These are phyloP conservation scores for Saccharomycopsis javanensis DNA, from an alignment of 805 yeast genomes.

Conservation along the genomic window DNA sequence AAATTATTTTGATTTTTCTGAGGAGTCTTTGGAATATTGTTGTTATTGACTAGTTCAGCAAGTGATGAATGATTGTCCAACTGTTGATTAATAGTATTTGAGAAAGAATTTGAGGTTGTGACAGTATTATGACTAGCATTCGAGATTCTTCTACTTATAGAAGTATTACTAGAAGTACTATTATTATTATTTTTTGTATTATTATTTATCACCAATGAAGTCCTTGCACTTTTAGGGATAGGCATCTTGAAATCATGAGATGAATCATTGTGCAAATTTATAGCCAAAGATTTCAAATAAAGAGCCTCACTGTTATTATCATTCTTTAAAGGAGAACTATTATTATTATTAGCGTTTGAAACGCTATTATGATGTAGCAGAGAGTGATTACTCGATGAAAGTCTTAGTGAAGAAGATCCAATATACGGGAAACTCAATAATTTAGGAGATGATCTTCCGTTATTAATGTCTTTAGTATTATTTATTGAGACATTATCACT, in stretches of 20 bases:
- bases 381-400: not conserved
- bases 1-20: not conserved
- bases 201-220: not conserved
- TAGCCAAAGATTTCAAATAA: slow-evolving; percentile 8
- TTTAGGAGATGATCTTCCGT: not conserved
- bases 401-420: not conserved
- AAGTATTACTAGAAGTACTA: not conserved
- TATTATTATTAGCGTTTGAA: not conserved
- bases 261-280: slow-evolving; percentile 9
- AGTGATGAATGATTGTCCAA: not conserved
- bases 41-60: not conserved
- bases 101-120: not conserved
- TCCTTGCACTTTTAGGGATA: slow-evolving; percentile 15
- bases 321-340: not conserved
- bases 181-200: not conserved
- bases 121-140: not conserved
- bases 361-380: not conserved
- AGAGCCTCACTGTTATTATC: not conserved
- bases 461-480: not conserved
- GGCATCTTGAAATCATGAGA: slow-evolving; percentile 18
- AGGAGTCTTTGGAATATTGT: not conserved
- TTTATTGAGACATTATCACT: not conserved
- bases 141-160: not conserved
- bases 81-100: not conserved
- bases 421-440: not conserved